These are phyloP conservation scores for Tuber umbilicatum DNA, from an alignment of 495 filamentous ascomycete species.

Conservation along the genomic window DNA sequence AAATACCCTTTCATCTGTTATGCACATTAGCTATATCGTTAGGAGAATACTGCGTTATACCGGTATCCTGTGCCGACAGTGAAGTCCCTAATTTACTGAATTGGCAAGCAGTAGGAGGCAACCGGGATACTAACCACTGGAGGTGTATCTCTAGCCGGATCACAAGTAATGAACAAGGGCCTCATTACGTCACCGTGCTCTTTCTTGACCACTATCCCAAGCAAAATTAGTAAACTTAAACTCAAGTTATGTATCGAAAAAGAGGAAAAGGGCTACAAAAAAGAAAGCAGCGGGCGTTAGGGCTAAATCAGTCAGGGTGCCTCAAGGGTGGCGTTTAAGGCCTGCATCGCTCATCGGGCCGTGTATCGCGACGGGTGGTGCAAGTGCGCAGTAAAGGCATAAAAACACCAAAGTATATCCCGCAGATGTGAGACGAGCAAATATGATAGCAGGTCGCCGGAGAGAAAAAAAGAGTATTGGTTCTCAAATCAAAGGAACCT, in stretches of 20 bases:
- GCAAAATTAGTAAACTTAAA: conserved; percentile 7
- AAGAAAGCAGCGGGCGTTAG: neutral
- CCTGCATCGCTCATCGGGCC: neutral
- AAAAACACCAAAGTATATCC: neutral
- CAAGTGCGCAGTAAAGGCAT: neutral
- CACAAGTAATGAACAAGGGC: conserved; percentile 91
- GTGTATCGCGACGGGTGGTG: neutral
- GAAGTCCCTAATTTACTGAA: neutral
- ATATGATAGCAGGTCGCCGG: neutral
- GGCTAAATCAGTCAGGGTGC: neutral
- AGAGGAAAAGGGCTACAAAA: neutral
- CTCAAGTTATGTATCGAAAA: neutral
- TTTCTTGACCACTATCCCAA: conserved; percentile 42
- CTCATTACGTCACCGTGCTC: conserved; percentile 39
- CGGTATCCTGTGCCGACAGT: neutral
- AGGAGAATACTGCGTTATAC: neutral
- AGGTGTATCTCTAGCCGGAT: conserved; percentile 84
- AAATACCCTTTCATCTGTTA: conserved; percentile 66
- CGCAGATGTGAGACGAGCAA: neutral
- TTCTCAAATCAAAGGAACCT: neutral
- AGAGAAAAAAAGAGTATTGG: neutral
- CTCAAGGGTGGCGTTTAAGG: neutral
- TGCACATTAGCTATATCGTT: neutral
- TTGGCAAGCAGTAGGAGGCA: neutral
- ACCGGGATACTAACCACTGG: conserved; percentile 48